phyloP scores from a whole-genome alignment of 768 basidiomycete genomes.

The Cystofilobasidium ferigula region DNA sequence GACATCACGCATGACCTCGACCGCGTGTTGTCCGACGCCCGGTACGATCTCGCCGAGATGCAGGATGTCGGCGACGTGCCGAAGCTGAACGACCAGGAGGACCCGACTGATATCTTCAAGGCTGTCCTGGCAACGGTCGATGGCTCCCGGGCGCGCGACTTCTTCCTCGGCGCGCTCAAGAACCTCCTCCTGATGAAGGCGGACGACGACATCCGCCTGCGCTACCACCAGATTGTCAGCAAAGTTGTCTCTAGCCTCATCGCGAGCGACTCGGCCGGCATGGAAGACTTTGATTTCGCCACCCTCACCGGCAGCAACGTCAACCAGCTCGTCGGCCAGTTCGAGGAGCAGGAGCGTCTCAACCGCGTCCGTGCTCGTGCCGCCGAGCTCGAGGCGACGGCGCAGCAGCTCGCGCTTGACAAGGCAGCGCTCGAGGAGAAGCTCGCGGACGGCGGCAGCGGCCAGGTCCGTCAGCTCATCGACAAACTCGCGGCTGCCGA shows the following conservation, averaged over 20 bases:
- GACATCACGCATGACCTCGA: not conserved
- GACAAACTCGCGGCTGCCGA: constrained; percentile 44
- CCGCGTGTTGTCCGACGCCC: not conserved
- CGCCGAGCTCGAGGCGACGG: constrained; percentile 49
- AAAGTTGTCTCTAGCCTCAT: constrained; percentile 81
- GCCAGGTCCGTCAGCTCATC: constrained; percentile 56
- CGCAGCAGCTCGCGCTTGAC: constrained; percentile 57
- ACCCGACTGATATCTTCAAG: constrained; percentile 76
- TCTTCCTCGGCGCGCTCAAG: constrained; percentile 88
- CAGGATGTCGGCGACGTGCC: constrained; percentile 52
- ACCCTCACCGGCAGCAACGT: constrained; percentile 80
- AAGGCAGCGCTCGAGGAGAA: constrained; percentile 74
- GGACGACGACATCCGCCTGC: constrained; percentile 67
- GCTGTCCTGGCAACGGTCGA: constrained; percentile 66
- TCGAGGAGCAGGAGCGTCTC: constrained; percentile 77
- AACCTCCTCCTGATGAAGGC: constrained; percentile 73
- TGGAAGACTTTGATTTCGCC: constrained; percentile 48
- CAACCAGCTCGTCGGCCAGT: constrained; percentile 71
- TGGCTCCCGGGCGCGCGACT: constrained; percentile 64
- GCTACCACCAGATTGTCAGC: constrained; percentile 85
- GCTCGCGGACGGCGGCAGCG: constrained; percentile 59
- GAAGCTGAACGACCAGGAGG: constrained; percentile 57
- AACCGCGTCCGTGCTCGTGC: constrained; percentile 71
- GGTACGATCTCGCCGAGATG: constrained; percentile 48
- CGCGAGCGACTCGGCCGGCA: constrained; percentile 70